These are phyloP conservation scores for Termitomyces sp. DNA, from an alignment of 768 basidiomycete species.

Conservation along the genomic window DNA sequence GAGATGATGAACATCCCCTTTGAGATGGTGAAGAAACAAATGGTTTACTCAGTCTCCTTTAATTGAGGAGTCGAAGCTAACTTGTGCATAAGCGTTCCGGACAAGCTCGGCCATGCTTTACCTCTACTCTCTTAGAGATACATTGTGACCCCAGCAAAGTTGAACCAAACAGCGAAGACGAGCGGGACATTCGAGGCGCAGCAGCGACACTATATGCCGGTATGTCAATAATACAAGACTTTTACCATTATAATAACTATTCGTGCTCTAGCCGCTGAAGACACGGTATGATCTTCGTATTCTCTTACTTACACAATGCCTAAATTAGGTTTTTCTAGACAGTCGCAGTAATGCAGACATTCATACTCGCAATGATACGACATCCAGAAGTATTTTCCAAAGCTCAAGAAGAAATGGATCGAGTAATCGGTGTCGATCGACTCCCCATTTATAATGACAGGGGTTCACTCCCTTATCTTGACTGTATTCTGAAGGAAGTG, in stretches of 20 bases:
- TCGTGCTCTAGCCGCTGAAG: constrained; percentile 28
- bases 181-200: constrained; percentile 51
- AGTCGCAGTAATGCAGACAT: constrained; percentile 40
- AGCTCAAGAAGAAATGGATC: constrained; percentile 48
- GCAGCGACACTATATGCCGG: constrained; percentile 48
- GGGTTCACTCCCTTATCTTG: constrained; percentile 39
- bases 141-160: constrained; percentile 28
- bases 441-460: constrained; percentile 43
- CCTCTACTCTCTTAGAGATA: constrained; percentile 36
- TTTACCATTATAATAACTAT: not conserved
- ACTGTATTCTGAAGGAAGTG: constrained; percentile 41
- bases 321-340: constrained; percentile 31
- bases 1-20: constrained; percentile 47
- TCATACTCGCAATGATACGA: constrained; percentile 49
- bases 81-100: constrained; percentile 30
- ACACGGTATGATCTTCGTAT: constrained; percentile 23
- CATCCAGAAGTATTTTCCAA: constrained; percentile 43
- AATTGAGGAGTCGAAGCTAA: constrained; percentile 1
- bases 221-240: constrained; percentile 15
- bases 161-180: constrained; percentile 32
- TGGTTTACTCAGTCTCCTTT: constrained; percentile 25
- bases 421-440: constrained; percentile 34
- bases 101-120: constrained; percentile 37
- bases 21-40: constrained; percentile 40
- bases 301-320: not conserved